Base-by-base conservation (phyloP, 169 alveolate genomes). In the Cyclospora cayetanensis region DNA sequence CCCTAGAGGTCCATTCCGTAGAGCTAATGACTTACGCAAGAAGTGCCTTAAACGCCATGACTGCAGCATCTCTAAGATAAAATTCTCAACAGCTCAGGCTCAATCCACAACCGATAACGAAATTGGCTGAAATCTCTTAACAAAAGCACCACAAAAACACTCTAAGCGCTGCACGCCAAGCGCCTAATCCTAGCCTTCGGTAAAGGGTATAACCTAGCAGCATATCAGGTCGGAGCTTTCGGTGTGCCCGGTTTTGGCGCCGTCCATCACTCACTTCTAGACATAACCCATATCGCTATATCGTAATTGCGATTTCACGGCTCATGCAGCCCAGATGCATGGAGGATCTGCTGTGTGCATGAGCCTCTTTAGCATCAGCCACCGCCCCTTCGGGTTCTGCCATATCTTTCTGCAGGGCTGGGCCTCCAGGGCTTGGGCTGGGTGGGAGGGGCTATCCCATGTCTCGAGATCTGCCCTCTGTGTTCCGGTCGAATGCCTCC, bases 361-460 rank as follows among this genome's bases (percentile, higher is more conserved):
- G 70, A 20, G 70, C 70, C 29, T 7, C 70, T 4, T 22, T 55
- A 55, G 29, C 70, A 22, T 55, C 70, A 55, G 70, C 70, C 70
- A 20, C 70, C 70, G 9, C 70, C 70, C 31, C 70, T 20, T 15
- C 60, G 7, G 7, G 60, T 46, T 46, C 60, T 46, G 34, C 70
- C 70, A 22, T 55, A 55, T 22, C 70, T 9, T 22, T 7, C 70
- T 15, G 70, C 70, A 4, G 70, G 31, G 27, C 29, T 55, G 9
- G 70, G 70, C 29, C 70, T 7, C 70, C 70, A 55, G 70, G 70
- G 70, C n/a, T 55, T 55, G 29, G 70, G 70, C 55, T 46, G 55
- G 15, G 55, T 22, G 4, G 70, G 70, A 46, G 60, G 15, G 15
- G 15, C 60, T 15, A 46, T 7, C 29, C 70, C 70, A 29, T 55